Percentiles rank a stretch among this genome's conserved stretches.
phyloP scores from a whole-genome alignment of 2,329 filamentous ascomycete genomes.

The Akanthomyces uredinophilus region DNA sequence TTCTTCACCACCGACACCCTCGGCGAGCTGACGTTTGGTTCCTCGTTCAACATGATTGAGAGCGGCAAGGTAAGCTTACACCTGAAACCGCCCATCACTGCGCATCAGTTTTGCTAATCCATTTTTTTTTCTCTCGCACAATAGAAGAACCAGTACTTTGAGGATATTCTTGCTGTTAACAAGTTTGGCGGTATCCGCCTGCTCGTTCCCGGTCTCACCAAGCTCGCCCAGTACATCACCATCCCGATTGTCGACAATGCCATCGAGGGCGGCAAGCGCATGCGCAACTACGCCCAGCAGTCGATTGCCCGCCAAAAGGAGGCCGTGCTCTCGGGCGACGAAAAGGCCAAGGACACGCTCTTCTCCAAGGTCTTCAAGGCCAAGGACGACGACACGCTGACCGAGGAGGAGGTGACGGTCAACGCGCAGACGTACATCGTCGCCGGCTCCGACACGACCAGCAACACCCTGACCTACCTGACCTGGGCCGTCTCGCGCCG shows the following conservation, averaged over 20 bases:
- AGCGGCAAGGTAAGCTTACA: slow-evolving; percentile 36
- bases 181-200: slow-evolving; percentile 21
- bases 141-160: slow-evolving; percentile 13
- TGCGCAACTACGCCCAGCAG: slow-evolving; percentile 23
- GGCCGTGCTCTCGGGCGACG: slow-evolving; percentile 19
- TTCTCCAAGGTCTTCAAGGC: slow-evolving; percentile 34
- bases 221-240: slow-evolving; percentile 21
- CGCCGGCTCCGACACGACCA: slow-evolving; percentile 49
- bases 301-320: slow-evolving; percentile 26
- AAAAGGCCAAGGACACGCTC: slow-evolving; percentile 26
- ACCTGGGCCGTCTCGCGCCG: slow-evolving; percentile 34
- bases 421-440: slow-evolving; percentile 42
- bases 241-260: slow-evolving; percentile 21
- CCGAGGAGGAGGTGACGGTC: slow-evolving; percentile 29
- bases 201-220: slow-evolving; percentile 26
- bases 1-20: slow-evolving; percentile 52
- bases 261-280: slow-evolving; percentile 13
- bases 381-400: slow-evolving; percentile 24
- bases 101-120: neutral
- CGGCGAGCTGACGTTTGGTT: slow-evolving; percentile 48
- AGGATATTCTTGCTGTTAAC: slow-evolving; percentile 17
- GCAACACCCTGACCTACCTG: slow-evolving; percentile 44
- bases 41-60: slow-evolving; percentile 50
- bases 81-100: neutral
- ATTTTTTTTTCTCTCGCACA: neutral